A percentile compares a stretch with the other conserved stretches of the same genome.
Evolutionary conservation across 352 stramenopile genomes (phyloP).

Genomic region (Aphanomyces euteiches): DNA sequence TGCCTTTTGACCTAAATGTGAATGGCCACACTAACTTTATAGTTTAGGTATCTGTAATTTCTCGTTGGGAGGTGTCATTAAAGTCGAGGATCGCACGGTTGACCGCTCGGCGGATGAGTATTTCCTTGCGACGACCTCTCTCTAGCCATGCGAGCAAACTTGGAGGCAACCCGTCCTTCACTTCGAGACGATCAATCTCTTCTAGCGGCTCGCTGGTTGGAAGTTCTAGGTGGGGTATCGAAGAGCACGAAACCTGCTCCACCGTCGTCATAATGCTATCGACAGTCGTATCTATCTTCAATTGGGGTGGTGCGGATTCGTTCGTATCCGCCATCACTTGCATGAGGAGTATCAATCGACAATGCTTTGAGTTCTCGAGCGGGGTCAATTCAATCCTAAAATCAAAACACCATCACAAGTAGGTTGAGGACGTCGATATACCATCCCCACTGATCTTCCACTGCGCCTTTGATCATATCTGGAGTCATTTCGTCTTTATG

Average conservation of each 20-base stretch:
- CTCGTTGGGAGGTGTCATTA: not conserved
- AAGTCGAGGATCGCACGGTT: constrained; percentile 15
- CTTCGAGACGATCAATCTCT: not conserved
- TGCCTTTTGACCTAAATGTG: too few relatives aligned
- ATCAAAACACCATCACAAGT: too few relatives aligned
- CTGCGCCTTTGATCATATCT: constrained; percentile 21
- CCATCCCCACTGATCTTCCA: constrained; percentile 25
- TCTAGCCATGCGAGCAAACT: constrained; percentile 15
- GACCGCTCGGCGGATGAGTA: constrained; percentile 6
- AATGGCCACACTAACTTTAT: too few relatives aligned
- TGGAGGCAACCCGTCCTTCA: not conserved
- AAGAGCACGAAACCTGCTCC: not conserved
- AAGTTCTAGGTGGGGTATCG: not conserved
- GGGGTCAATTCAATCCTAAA: too few relatives aligned
- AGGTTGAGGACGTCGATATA: too few relatives aligned
- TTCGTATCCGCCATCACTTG: constrained; percentile 14
- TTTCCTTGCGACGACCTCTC: constrained; percentile 19
- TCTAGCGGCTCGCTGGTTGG: not conserved
- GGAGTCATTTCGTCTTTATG: constrained; percentile 25
- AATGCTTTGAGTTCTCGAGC: not conserved
- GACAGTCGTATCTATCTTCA: not conserved
- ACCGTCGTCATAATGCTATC: not conserved
- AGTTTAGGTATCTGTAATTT: too few relatives aligned
- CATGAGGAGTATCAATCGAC: constrained; percentile 7
- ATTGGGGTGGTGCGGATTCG: not conserved